Evolutionary conservation across 164 flowering plant species (phyloP), one percentile per base, ranked within the genome.

Genomic region (Aristolochia californica): DNA sequence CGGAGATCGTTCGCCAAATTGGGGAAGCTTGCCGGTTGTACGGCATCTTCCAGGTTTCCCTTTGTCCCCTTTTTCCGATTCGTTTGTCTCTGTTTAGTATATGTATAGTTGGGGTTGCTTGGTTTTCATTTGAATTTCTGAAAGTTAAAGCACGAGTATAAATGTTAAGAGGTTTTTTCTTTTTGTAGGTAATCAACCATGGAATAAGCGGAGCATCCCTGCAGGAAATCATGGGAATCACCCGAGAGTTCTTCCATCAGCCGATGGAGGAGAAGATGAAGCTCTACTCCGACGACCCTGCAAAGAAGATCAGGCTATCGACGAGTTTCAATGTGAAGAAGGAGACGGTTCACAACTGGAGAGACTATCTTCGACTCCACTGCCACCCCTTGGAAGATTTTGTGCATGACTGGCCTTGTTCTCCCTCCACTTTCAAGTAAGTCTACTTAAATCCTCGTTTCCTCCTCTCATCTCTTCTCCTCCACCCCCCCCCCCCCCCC

Each of bases 261-360:
- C 88, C 96, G 23, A 47, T 73, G 71, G 88, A 85, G 61, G 93
- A 88, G 74, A 88, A 83, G 75, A 24, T 85, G 84, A 83, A 82
- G 72, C 34, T 69, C 18, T 76, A 72, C 60, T 68, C 77, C 2
- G 70, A 76, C 11, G 81, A 77, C 30, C 81, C 75, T 3, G 22
- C 64, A 0, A 77, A 83, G 74, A 83, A 88, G 9, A 64, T 71
- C 70, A 85, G 96, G 38, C 62, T 88, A 23, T 83, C 93, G 0
- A 83, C 96, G 1, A 88, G 96, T 53, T 83, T 77, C 26, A 88
- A 88, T 53, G 74, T 79, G 21, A 80, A 66, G 5, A 88, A 79
- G 57, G 96, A 88, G 71, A 70, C 68, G 20, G 74, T 88, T n/a
- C 83, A 77, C 48, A 88, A 88, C 63, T 88, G 96, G 96, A 75